Conservation (phyloP, 352 stramenopile species). For the Pythium sukuiense region DNA sequence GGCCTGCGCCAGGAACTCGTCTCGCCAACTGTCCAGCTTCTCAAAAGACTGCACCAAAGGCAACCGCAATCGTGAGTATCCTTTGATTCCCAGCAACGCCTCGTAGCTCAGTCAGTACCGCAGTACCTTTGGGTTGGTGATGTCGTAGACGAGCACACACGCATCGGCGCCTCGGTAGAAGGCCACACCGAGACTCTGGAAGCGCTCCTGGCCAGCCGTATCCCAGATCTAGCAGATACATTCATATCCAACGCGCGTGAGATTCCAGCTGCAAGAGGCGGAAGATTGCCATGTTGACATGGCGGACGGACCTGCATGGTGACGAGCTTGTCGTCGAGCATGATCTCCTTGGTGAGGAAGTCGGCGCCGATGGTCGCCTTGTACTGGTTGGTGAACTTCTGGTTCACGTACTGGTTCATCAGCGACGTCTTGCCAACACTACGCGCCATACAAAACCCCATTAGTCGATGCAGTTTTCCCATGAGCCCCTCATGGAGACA, state of each 20-base stretch:
- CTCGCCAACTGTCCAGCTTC: conserved; percentile 96
- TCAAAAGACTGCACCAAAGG: conserved; percentile 89
- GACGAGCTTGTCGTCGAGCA: conserved; percentile 95
- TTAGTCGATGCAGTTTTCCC: not conserved
- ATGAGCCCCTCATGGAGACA: no score
- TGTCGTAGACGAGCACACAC: conserved; percentile 98
- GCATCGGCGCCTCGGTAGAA: conserved; percentile 99
- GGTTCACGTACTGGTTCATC: conserved; percentile 99
- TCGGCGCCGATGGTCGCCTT: conserved; percentile 99
- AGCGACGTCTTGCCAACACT: conserved; percentile 99
- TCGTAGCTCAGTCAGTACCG: no score
- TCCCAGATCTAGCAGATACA: conserved; percentile 95
- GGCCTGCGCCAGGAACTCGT: conserved; percentile 96
- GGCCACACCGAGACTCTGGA: conserved; percentile 96
- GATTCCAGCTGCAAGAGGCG: not conserved
- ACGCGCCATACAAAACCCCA: not conserved
- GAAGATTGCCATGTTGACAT: not conserved
- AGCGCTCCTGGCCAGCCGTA: conserved; percentile 98
- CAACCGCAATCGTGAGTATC: not conserved
- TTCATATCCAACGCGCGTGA: not conserved
- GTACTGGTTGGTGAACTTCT: conserved; percentile 99
- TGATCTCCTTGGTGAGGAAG: conserved; percentile 97
- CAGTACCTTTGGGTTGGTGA: conserved; percentile 95
- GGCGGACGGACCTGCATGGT: conserved; percentile 84
- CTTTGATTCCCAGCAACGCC: not conserved